These are phyloP conservation scores for Candida nitratophila DNA, from an alignment of 805 yeast genomes.

Conservation along the genomic window DNA sequence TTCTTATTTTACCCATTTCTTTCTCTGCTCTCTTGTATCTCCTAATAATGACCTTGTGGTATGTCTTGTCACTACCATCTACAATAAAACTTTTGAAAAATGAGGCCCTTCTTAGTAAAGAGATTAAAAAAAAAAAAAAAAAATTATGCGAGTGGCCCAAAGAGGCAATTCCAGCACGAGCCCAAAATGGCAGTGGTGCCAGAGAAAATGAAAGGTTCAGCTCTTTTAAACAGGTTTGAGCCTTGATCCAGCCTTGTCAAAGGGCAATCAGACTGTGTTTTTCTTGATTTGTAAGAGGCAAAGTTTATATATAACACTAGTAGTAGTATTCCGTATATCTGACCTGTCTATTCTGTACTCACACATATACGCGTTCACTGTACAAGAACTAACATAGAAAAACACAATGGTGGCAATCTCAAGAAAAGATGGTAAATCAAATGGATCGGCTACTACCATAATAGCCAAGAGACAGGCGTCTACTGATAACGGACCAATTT, in stretches of 20 bases:
- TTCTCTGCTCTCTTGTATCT: no score
- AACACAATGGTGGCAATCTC: slow-evolving; percentile 35
- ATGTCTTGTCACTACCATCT: no score
- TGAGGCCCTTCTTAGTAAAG: no score
- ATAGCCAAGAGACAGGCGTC: neutral
- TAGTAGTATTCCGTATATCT: no score
- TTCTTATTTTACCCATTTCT: slow-evolving; percentile 61
- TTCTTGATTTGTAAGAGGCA: no score
- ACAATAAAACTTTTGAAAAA: no score
- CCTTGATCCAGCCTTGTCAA: no score
- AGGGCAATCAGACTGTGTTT: no score
- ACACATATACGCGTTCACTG: no score
- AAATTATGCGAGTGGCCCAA: neutral
- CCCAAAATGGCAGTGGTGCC: neutral
- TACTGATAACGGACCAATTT: slow-evolving; percentile 8
- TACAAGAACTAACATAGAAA: neutral
- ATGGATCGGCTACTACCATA: neutral
- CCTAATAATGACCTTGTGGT: no score
- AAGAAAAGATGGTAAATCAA: slow-evolving; percentile 19
- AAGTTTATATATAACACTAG: no score
- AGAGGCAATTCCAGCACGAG: neutral
- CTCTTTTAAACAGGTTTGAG: neutral
- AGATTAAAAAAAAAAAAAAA: neutral
- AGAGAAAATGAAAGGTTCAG: neutral
- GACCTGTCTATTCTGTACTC: no score